These are phyloP conservation scores for Yamadazyma buinensis DNA, from an alignment of 1,139 yeast genomes.

Conservation along the genomic window DNA sequence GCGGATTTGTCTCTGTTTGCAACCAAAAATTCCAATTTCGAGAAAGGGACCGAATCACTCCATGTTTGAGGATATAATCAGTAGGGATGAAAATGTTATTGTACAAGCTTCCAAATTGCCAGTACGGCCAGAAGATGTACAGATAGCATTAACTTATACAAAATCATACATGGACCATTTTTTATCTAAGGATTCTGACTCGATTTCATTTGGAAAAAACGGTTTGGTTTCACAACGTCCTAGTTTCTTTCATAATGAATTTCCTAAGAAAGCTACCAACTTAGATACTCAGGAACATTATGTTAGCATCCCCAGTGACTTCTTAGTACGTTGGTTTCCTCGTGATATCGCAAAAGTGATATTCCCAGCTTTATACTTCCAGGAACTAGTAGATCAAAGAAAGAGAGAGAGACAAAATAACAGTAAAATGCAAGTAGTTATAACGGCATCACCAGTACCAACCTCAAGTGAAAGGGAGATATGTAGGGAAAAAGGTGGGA, in stretches of 20 bases:
- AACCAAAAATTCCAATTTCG: not conserved
- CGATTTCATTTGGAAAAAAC: slow-evolving; percentile 17
- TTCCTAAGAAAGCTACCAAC: slow-evolving; percentile 32
- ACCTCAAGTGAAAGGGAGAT: slow-evolving; percentile 25
- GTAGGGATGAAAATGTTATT: slow-evolving; percentile 15
- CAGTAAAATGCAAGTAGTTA: slow-evolving; percentile 7
- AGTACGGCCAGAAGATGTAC: not conserved
- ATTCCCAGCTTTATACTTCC: slow-evolving; percentile 26
- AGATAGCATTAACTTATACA: not conserved
- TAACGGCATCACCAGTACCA: slow-evolving; percentile 29
- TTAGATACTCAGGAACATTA: slow-evolving; percentile 34
- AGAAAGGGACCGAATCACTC: slow-evolving; percentile 1
- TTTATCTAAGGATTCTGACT: slow-evolving; percentile 22
- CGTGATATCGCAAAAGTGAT: slow-evolving; percentile 17
- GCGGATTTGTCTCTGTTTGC: not conserved
- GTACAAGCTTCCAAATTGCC: slow-evolving; percentile 1
- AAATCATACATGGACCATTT: slow-evolving; percentile 7
- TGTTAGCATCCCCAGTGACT: slow-evolving; percentile 25
- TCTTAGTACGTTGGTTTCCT: slow-evolving; percentile 31
- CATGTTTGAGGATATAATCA: slow-evolving; percentile 16
- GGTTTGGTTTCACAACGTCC: slow-evolving; percentile 22
- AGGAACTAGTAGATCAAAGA: slow-evolving; percentile 16
- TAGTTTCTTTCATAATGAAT: slow-evolving; percentile 27
- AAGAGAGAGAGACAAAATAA: slow-evolving; percentile 12
- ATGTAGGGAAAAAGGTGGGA: slow-evolving; percentile 24